Evolutionary conservation across 2,329 filamentous ascomycete species (phyloP).

Genomic region (Fusarium algeriense): DNA sequence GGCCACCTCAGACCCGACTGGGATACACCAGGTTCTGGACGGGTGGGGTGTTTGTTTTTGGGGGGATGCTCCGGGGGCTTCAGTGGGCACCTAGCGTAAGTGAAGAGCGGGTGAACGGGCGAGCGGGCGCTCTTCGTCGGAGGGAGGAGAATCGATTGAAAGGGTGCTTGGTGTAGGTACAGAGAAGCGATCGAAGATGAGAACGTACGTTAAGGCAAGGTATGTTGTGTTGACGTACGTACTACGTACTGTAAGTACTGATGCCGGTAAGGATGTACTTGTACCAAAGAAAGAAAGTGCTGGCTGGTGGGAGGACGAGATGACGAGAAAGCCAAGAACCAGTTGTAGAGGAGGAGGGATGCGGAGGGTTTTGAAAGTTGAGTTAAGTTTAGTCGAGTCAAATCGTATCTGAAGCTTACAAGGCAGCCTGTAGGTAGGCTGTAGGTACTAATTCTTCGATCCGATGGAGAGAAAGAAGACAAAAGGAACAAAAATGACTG

Average conservation of each 20-base stretch:
- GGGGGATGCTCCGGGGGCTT: conserved; percentile 30
- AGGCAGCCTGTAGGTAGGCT: not conserved
- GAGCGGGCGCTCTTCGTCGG: conserved; percentile 24
- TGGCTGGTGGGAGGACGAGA: not conserved
- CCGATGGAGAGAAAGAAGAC: conserved; percentile 18
- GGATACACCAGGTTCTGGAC: conserved; percentile 27
- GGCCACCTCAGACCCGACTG: conserved; percentile 30
- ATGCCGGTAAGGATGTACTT: not conserved
- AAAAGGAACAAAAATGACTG: conserved; percentile 25
- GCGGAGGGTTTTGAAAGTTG: conserved; percentile 27
- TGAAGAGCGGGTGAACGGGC: conserved; percentile 23
- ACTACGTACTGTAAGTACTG: not conserved
- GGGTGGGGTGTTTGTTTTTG: conserved; percentile 38
- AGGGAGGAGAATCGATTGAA: conserved; percentile 7
- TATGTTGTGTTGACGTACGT: not conserved
- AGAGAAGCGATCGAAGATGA: conserved; percentile 10
- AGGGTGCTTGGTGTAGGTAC: not conserved
- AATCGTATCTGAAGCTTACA: conserved; percentile 17
- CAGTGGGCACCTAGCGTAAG: conserved; percentile 26
- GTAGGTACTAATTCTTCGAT: not conserved
- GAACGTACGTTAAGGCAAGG: not conserved
- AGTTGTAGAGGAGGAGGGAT: conserved; percentile 9
- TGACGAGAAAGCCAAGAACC: conserved; percentile 11
- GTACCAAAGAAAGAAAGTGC: not conserved
- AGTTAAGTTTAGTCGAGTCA: conserved; percentile 18